These are phyloP conservation scores for Cytospora schulzeri DNA, from an alignment of 2,329 filamentous ascomycete species.

Conservation along the genomic window DNA sequence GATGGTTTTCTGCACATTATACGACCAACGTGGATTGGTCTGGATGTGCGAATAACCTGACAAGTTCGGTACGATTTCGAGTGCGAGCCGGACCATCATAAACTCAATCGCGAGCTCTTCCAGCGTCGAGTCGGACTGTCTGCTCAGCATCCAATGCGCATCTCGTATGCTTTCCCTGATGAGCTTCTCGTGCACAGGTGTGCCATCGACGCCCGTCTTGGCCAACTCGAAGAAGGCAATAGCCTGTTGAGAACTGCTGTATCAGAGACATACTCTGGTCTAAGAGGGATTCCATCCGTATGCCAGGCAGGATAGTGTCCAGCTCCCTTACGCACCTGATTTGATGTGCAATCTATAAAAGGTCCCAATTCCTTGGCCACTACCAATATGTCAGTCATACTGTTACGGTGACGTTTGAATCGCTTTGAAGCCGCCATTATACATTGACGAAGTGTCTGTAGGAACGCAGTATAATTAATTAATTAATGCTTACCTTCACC, in stretches of 20 bases:
- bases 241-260: constrained; percentile 39
- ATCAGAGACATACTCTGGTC: constrained; percentile 7
- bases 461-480: neutral
- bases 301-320: neutral
- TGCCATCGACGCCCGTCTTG: constrained; percentile 34
- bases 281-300: neutral
- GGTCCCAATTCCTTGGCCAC: constrained; percentile 49
- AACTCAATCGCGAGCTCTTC: constrained; percentile 59
- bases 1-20: constrained; percentile 51
- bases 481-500: constrained; percentile 41
- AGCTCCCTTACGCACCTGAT: constrained; percentile 44
- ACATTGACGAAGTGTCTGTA: too few species aligned
- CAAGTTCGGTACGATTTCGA: constrained; percentile 52
- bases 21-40: constrained; percentile 59
- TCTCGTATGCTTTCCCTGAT: constrained; percentile 42
- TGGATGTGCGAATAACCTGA: constrained; percentile 60
- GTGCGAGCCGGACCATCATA: constrained; percentile 57
- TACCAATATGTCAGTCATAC: constrained; percentile 29
- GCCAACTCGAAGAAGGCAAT: constrained; percentile 52
- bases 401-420: neutral
- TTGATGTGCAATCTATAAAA: constrained; percentile 57
- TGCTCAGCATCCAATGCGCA: constrained; percentile 36
- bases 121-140: constrained; percentile 40
- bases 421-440: neutral
- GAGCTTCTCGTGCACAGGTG: constrained; percentile 40